Evolutionary conservation across 768 basidiomycete genomes (phyloP), one percentile per base, ranked within the genome.

Genomic region (Ramaria rubella): DNA sequence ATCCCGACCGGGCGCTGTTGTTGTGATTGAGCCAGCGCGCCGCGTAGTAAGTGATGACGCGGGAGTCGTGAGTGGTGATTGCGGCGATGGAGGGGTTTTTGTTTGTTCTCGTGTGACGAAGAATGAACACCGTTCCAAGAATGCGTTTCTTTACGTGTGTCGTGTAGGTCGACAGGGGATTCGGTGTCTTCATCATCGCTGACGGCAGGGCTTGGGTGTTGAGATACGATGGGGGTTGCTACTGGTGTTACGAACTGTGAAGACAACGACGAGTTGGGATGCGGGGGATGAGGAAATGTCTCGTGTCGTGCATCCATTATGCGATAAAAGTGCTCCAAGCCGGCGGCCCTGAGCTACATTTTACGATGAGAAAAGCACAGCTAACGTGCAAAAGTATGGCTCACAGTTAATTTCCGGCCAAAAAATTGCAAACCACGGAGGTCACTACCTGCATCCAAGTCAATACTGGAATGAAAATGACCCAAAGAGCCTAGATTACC

Each of bases 231-330:
- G 2, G 73, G 70, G 3, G 57, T 40, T 4, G 69, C 60, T 8
- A 51, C 62, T 8, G 80, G 77, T 29, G 76, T 73, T 21, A 55
- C 65, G 31, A 64, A 65, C 33, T 61, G 49, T 4, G 75, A 76
- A 0, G 69, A 64, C 5, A 42, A 44, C 5, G 64, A 65, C 8
- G 68, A 63, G n/a, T 62, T 38, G 2, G 64, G 67, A 5, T 36
- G 42, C 5, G 65, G 66, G 6, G 68, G 64, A 17, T 63, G 46
- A 2, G 67, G 70, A 61, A 86, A 87, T 53, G 67, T 74, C 62
- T 83, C 81, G 40, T 81, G 68, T 19, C 75, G 77, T 0, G 84
- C 80, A 60, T 88, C 83, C 9, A 86, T 76, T n/a, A 88, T 64
- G 0, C 67, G 68, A 59, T 84, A 87, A 63, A 85, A 88, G 36